Base-by-base conservation (phyloP, 345 rosid genomes). In the Camelina neglecta region DNA sequence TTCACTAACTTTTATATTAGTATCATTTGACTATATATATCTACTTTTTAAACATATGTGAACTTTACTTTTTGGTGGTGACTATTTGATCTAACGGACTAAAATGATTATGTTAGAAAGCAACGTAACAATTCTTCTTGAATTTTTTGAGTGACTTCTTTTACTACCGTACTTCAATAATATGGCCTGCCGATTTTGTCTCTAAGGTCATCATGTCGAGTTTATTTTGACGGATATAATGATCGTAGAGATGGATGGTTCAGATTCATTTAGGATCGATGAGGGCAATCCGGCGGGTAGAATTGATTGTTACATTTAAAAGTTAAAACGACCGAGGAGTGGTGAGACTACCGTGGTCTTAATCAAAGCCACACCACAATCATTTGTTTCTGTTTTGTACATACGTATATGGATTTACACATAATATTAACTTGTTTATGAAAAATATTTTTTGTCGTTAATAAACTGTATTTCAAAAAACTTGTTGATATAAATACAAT, bases 131-230 rank as follows among this genome's bases (percentile, higher is more conserved):
- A 20, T 65, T 39, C 38, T 58, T 50, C 61, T 65, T 58, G 38
- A 47, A 64, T 15, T 9, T 21, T 72, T 59, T 77, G 67, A 26
- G 36, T 54, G 64, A 54, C 8, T 62, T 56, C 18, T 11, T 16
- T 18, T 38, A 26, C 65, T 42, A 75, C 24, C 45, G 68, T 53
- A 29, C 60, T 66, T 41, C 18, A 48, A 57, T 48, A 59, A 65
- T 68, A 61, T 69, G 75, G 82, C 69, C 71, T 60, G 77, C 79
- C 59, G 54, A 69, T 49, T 23, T 64, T 50, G 64, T 23, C 53
- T 67, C 70, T 48, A 20, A 45, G 49, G 68, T 63, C 65, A 79
- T 79, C n/a, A 45, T 85, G 82, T 81, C 85, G 77, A 84, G 80
- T 67, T 73, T 31, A 58, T 48, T 41, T 33, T 59, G 35, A 66